Conservation (phyloP, 768 basidiomycete species). For the Suillus weaverae region DNA sequence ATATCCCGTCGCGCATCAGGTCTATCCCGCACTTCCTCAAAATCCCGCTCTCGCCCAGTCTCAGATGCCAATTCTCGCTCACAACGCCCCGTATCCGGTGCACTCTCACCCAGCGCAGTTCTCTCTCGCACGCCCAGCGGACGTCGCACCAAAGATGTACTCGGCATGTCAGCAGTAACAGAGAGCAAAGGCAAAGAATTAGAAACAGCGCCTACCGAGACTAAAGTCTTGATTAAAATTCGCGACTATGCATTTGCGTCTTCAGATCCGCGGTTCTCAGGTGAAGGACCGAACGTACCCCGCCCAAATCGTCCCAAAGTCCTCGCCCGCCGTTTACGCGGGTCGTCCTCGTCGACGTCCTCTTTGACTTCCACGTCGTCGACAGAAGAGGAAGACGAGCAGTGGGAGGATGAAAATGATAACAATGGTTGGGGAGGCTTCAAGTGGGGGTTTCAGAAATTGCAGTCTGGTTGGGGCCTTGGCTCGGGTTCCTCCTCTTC, state of each 20-base stretch:
- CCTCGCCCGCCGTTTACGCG: conserved; percentile 31
- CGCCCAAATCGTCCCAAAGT: conserved; percentile 35
- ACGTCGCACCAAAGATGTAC: conserved; percentile 17
- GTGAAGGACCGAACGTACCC: conserved; percentile 42
- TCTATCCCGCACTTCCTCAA: conserved; percentile 26
- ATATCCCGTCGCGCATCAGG: conserved; percentile 44
- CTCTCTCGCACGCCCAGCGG: conserved; percentile 21
- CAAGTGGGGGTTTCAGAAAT: conserved; percentile 43
- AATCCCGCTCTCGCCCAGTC: conserved; percentile 18
- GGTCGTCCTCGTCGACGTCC: conserved; percentile 25
- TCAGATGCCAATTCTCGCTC: conserved; percentile 28
- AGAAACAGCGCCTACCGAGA: background rate
- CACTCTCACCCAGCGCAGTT: background rate
- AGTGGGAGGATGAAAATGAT: conserved; percentile 29
- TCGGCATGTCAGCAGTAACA: conserved; percentile 16
- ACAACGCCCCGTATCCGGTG: conserved; percentile 16
- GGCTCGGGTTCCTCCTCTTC: conserved; percentile 14
- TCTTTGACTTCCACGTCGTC: conserved; percentile 22
- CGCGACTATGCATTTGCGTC: conserved; percentile 50
- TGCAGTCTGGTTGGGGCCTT: conserved; percentile 36
- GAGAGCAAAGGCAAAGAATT: conserved; percentile 11
- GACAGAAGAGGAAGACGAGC: conserved; percentile 18
- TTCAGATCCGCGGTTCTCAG: conserved; percentile 44
- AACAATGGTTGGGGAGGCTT: conserved; percentile 38
- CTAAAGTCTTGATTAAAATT: conserved; percentile 37